Conservation (phyloP, 2,329 filamentous ascomycete genomes). For the Colletotrichum eremochloae region DNA sequence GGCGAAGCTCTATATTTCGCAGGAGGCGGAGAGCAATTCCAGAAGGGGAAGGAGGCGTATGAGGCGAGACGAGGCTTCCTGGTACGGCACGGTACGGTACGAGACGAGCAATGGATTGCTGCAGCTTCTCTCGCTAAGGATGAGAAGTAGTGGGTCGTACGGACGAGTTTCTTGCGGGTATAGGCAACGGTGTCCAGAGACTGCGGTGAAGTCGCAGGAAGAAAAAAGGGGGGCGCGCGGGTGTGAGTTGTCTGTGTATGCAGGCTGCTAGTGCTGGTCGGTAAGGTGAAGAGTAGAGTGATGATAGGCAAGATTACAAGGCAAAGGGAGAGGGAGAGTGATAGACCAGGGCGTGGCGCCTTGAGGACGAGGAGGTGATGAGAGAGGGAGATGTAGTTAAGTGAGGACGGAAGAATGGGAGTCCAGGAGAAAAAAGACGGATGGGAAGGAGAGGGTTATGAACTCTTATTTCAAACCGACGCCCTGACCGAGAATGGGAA, state of each 20-base stretch:
- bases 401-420: conserved; percentile 36
- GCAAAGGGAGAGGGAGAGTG: not conserved
- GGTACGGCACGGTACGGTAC: not conserved
- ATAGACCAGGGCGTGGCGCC: conserved; percentile 24
- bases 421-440: conserved; percentile 10
- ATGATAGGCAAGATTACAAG: not conserved
- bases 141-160: conserved; percentile 33
- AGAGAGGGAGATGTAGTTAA: conserved; percentile 17
- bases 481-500: conserved; percentile 40
- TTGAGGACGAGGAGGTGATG: conserved; percentile 8
- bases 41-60: conserved; percentile 16
- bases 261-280: conserved; percentile 19
- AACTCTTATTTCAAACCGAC: conserved; percentile 36
- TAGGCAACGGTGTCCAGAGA: conserved; percentile 26
- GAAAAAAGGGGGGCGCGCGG: conserved; percentile 26
- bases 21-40: conserved; percentile 17
- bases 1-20: conserved; percentile 18
- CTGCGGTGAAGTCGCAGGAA: conserved; percentile 37
- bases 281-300: not conserved
- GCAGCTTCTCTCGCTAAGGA: conserved; percentile 39
- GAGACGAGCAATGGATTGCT: conserved; percentile 37
- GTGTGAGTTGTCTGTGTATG: conserved; percentile 12
- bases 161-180: conserved; percentile 15
- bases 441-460: conserved; percentile 41
- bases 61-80: conserved; percentile 11